A percentile compares a stretch with the other conserved stretches of the same genome.
phyloP scores from a whole-genome alignment of 129 eudicot species.

The Centaurea solstitialis region DNA sequence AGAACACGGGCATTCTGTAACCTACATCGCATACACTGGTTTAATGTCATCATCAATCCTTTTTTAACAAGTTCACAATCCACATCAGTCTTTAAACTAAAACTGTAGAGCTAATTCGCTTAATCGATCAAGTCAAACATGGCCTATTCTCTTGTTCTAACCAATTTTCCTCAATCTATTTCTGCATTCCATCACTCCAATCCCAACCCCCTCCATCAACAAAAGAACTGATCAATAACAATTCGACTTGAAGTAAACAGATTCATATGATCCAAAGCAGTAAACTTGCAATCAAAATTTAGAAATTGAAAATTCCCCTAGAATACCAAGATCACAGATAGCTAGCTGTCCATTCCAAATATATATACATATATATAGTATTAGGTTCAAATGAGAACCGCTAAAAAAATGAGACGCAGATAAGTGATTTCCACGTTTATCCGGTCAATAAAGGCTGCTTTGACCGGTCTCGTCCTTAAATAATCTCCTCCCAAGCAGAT shows the following conservation, averaged over 20 bases:
- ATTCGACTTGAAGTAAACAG: background rate
- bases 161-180: background rate
- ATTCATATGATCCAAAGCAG: background rate
- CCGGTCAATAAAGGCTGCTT: too few relatives aligned
- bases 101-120: background rate
- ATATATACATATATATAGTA: background rate
- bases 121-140: background rate
- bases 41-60: background rate
- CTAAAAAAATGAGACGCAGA: too few relatives aligned
- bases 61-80: conserved; percentile 7
- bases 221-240: background rate
- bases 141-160: background rate
- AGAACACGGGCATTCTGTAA: background rate
- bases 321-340: conserved; percentile 17
- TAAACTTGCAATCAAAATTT: conserved; percentile 1
- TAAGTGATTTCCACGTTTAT: too few relatives aligned
- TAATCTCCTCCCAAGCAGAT: too few relatives aligned
- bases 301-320: background rate
- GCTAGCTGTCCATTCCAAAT: background rate
- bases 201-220: background rate
- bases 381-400: too few relatives aligned
- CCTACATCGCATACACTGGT: background rate
- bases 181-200: too few relatives aligned
- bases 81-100: background rate
- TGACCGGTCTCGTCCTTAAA: too few relatives aligned